Base-by-base conservation (phyloP, 176 grass and related monocot species). In the Carex cristatella region DNA sequence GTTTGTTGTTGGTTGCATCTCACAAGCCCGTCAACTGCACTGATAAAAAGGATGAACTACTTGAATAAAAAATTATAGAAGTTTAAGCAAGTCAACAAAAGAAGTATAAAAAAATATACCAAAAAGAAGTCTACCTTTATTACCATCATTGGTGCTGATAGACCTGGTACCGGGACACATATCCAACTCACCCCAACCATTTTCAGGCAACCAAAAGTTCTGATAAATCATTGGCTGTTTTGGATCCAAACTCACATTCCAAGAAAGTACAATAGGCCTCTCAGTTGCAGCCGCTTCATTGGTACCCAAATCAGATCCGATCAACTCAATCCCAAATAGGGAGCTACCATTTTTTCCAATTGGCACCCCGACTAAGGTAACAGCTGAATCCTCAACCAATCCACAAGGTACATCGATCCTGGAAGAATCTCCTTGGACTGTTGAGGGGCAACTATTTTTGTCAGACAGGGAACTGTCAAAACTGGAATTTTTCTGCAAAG, bases 1-100 rank as follows among this genome's bases (percentile, higher is more conserved):
- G 78, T 79, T 4, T 81, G 56, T 84, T 92, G 92, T 89, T 91
- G 85, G 82, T 94, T 97, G 92, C 94, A 97, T 84, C 56, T 83
- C 90, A 90, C 84, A 80, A 92, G 92, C 8, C 87, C 89, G 66
- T 94, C 94, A 37, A 94, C 90, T 92, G 57, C 55, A 88, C 89
- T 94, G 85, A 86, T 89, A 8, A 85, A 82, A 89, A 11, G 73
- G 55, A 27, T 10, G 69, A 51, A 70, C 87, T 66, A 69, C 69
- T 4, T 30, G 72, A 77, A 30, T 80, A 65, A 79, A 79, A 89
- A 57, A 78, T 79, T 80, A 49, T 13, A 88, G 35, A 6, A 69
- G 64, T 62, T 79, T 80, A 13, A 23, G 59, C 15, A 54, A 53
- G 5, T 9, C 46, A 40, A 79, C 31, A 5, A 54, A 6, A 83